Evolutionary conservation across 345 rosid genomes (phyloP).

Genomic region (Hibiscus mutabilis): DNA sequence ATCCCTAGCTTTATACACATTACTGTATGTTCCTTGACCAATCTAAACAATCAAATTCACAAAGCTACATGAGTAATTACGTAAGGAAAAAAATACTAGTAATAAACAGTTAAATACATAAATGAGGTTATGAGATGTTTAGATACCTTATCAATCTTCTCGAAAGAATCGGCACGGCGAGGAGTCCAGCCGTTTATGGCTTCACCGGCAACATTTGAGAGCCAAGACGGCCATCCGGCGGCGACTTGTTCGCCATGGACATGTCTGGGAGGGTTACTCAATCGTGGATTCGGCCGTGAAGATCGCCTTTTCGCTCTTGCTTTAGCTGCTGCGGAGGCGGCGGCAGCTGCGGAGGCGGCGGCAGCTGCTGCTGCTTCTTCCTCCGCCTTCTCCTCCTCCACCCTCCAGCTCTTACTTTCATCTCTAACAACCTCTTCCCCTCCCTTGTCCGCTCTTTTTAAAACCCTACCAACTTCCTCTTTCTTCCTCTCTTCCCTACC

Average conservation of each 20-base stretch:
- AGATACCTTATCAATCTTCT: constrained; percentile 69
- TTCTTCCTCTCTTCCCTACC: constrained; percentile 34
- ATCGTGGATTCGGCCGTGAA: constrained; percentile 50
- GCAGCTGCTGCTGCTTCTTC: constrained; percentile 17
- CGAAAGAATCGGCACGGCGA: constrained; percentile 66
- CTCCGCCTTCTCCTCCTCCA: constrained; percentile 27
- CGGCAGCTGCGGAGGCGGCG: constrained; percentile 14
- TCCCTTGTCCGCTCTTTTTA: constrained; percentile 10
- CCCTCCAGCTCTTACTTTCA: constrained; percentile 23
- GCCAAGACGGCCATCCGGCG: constrained; percentile 90
- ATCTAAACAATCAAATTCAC: constrained; percentile 30
- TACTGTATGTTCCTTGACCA: constrained; percentile 88
- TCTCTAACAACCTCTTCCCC: constrained; percentile 30
- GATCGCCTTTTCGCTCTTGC: constrained; percentile 33
- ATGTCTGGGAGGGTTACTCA: constrained; percentile 54
- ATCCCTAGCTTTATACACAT: constrained; percentile 88
- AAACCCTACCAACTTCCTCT: constrained; percentile 23
- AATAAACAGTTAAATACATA: neutral
- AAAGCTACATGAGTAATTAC: neutral
- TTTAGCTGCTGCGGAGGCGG: constrained; percentile 13
- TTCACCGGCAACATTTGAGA: constrained; percentile 67
- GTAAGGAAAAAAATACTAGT: neutral
- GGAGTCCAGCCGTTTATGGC: constrained; percentile 84
- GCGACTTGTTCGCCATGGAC: constrained; percentile 68
- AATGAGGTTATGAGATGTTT: neutral